Evolutionary conservation across 768 basidiomycete genomes (phyloP), one percentile per base, ranked within the genome.

Genomic region (Amanita muscaria): DNA sequence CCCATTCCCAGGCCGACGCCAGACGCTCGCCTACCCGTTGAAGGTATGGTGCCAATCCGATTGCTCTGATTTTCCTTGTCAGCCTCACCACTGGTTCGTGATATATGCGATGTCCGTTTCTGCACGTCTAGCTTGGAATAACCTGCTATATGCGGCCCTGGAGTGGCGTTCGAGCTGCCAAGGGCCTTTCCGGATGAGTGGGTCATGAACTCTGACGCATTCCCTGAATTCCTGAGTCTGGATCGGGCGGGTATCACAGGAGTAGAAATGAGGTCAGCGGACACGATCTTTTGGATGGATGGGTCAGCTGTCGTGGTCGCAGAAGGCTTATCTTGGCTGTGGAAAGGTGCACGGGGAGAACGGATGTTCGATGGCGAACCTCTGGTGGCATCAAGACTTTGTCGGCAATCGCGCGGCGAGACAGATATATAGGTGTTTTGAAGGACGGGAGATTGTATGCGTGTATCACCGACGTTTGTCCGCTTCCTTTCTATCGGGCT

Each of bases 41-140:
- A 55, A 30, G 52, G 58, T 32, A 68, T 60, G 50, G 65, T 63
- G 44, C 59, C 65, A 1, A 68, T 63, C 5, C 55, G 56, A 21
- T 61, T 35, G 24, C 50, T 58, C 44, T 57, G 58, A 40, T 74
- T 75, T 49, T 76, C 74, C 48, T 76, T 76, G 50, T 70, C 67
- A 25, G 40, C 48, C 31, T 43, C 44, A 19, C 47, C 49, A n/a
- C 3, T n/a, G 29, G 4, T 39, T 11, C 18, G 14, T 8, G 22
- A 19, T 15, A 34, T 16, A n/a, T 38, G 21, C 9, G 25, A 21
- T 46, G 48, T 8, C 21, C 23, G 23, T 31, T 38, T 40, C 22
- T 23, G 29, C 24, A 24, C 45, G 22, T 40, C 12, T 4, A 27
- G 36, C 21, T 39, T 41, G 25, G 3, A 10, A 16, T 38, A 29